Evolutionary conservation across 306 rosid genomes (phyloP).

Genomic region (Carpinus fangiana): DNA sequence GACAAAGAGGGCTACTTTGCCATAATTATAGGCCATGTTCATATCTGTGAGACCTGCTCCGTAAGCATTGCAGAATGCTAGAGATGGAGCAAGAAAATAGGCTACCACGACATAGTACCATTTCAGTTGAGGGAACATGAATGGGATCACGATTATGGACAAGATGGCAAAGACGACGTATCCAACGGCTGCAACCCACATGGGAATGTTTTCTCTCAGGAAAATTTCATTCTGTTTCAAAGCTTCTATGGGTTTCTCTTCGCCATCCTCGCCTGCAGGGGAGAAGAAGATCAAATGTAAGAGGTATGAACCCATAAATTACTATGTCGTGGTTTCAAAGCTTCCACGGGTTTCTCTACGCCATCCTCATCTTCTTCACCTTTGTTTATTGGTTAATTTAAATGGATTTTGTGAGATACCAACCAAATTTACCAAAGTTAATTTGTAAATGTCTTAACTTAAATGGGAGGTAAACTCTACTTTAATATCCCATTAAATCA

Average conservation of each 20-base stretch:
- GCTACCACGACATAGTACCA: constrained; percentile 48
- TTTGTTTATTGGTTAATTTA: background rate
- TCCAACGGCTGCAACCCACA: constrained; percentile 47
- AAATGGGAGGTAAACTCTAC: too few species aligned
- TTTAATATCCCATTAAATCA: too few species aligned
- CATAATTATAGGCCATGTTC: constrained; percentile 96
- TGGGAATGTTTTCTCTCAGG: constrained; percentile 64
- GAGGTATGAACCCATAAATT: background rate
- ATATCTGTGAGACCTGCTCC: constrained; percentile 95
- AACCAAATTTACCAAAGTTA: too few species aligned
- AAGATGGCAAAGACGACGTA: constrained; percentile 35
- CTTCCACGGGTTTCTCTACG: constrained; percentile 28
- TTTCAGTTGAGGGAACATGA: constrained; percentile 57
- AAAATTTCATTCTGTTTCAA: constrained; percentile 54
- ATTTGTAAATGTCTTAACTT: too few species aligned
- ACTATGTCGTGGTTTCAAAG: constrained; percentile 14
- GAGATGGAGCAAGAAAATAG: constrained; percentile 74
- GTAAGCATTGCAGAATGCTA: constrained; percentile 92
- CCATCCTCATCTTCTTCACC: constrained; percentile 5
- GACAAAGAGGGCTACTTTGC: constrained; percentile 76
- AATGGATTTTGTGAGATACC: constrained; percentile 7
- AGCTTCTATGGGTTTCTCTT: constrained; percentile 29
- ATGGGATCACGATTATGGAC: constrained; percentile 60
- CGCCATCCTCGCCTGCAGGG: constrained; percentile 32
- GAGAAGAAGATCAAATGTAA: background rate